Evolutionary conservation across 345 rosid genomes (phyloP).

Genomic region (Corymbia maculata): DNA sequence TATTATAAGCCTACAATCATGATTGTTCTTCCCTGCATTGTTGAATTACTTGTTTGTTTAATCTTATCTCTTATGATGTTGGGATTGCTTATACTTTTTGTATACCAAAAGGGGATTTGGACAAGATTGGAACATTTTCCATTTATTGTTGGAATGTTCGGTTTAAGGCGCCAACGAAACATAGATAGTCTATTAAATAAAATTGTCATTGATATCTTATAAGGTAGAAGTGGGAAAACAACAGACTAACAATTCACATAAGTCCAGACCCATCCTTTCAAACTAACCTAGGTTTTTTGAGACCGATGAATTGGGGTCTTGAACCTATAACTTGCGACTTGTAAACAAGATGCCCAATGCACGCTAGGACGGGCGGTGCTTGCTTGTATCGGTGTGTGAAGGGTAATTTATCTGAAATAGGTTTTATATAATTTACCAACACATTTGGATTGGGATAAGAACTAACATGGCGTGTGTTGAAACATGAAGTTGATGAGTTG

Average conservation of each 20-base stretch:
- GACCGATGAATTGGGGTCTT: background rate
- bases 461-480: background rate
- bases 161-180: background rate
- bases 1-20: fast-evolving
- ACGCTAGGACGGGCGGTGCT: background rate
- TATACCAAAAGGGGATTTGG: background rate
- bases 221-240: background rate
- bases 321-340: background rate
- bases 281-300: background rate
- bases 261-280: background rate
- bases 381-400: background rate
- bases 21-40: background rate
- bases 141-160: background rate
- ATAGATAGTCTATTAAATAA: background rate
- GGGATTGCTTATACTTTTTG: background rate
- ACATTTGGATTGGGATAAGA: background rate
- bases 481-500: background rate
- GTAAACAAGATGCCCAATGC: background rate
- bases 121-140: background rate
- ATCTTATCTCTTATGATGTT: background rate
- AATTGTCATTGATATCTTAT: background rate
- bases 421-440: background rate
- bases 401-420: background rate
- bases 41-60: background rate
- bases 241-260: background rate